phyloP scores from a whole-genome alignment of 192 early-diverging fungal genomes.

The Hyaloraphidium curvatum region DNA sequence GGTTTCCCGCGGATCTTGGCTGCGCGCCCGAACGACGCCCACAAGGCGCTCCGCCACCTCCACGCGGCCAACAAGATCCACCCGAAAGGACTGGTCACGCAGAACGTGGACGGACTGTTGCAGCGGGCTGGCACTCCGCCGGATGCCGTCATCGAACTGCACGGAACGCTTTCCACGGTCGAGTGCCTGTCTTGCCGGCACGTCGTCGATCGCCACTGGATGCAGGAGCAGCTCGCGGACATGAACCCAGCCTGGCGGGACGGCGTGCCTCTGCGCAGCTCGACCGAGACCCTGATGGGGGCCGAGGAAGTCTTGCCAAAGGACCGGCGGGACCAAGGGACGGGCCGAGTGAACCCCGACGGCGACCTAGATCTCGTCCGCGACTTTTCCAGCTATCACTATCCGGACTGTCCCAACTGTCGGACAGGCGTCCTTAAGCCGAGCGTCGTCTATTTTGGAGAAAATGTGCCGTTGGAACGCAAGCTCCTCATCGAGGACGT shows the following conservation, averaged over 20 bases:
- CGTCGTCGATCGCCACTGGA: constrained; percentile 26
- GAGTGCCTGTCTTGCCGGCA: constrained; percentile 51
- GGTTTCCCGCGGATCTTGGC: constrained; percentile 50
- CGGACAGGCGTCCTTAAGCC: constrained; percentile 43
- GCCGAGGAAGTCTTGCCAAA: background rate
- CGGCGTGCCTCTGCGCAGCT: constrained; percentile 13
- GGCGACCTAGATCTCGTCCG: constrained; percentile 56
- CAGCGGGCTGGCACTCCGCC: constrained; percentile 19
- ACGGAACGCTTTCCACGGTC: constrained; percentile 58
- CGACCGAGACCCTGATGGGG: background rate
- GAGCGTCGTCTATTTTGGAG: constrained; percentile 77
- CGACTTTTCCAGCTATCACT: constrained; percentile 42
- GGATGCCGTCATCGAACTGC: constrained; percentile 52
- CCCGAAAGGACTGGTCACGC: constrained; percentile 45
- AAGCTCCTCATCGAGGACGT: constrained; percentile 29
- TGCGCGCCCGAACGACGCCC: constrained; percentile 55
- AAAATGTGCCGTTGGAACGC: constrained; percentile 42
- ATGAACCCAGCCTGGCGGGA: constrained; percentile 48
- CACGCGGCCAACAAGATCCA: background rate
- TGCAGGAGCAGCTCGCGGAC: constrained; percentile 38
- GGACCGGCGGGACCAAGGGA: background rate
- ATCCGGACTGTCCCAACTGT: constrained; percentile 52
- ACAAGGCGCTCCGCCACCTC: constrained; percentile 13
- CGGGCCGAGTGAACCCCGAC: constrained; percentile 68
- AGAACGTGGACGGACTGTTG: constrained; percentile 83